phyloP scores from a whole-genome alignment of 129 eudicot species.

The Glebionis coronaria region DNA sequence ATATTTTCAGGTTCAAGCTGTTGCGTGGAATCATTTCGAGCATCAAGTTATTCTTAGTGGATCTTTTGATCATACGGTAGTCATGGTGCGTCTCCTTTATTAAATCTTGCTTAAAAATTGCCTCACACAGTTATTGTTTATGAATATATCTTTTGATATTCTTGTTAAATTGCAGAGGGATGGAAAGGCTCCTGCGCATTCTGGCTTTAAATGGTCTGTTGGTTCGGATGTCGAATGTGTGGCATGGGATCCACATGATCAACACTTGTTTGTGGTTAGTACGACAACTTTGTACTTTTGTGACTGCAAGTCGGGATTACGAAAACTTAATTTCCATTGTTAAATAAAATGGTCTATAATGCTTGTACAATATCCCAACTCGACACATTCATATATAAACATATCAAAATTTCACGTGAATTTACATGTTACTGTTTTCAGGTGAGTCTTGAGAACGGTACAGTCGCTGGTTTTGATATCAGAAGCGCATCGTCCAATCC shows the following conservation, averaged over 20 bases:
- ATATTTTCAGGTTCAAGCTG: constrained; percentile 74
- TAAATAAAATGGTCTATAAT: too few relatives aligned
- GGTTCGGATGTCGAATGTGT: constrained; percentile 62
- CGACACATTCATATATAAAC: too few relatives aligned
- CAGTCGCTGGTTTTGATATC: constrained; percentile 68
- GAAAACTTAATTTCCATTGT: too few relatives aligned
- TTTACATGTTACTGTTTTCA: too few relatives aligned
- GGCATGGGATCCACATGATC: constrained; percentile 65
- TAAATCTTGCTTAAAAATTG: neutral
- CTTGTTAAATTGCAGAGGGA: constrained; percentile 56
- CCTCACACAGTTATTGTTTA: neutral
- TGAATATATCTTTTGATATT: neutral
- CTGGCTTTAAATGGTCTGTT: constrained; percentile 76
- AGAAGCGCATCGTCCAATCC: constrained; percentile 55
- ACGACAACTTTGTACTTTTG: neutral
- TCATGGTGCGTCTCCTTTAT: constrained; percentile 53
- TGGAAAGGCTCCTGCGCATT: constrained; percentile 55
- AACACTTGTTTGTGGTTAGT: constrained; percentile 71
- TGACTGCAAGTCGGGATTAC: constrained; percentile 41
- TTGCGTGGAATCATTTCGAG: constrained; percentile 77
- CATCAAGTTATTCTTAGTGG: constrained; percentile 86
- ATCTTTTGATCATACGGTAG: constrained; percentile 85
- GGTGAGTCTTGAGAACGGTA: too few relatives aligned
- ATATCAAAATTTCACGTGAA: too few relatives aligned
- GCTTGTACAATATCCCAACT: too few relatives aligned